These are phyloP conservation scores for Rugosomyces carneus DNA, from an alignment of 1,284 basidiomycete genomes.

Conservation along the genomic window DNA sequence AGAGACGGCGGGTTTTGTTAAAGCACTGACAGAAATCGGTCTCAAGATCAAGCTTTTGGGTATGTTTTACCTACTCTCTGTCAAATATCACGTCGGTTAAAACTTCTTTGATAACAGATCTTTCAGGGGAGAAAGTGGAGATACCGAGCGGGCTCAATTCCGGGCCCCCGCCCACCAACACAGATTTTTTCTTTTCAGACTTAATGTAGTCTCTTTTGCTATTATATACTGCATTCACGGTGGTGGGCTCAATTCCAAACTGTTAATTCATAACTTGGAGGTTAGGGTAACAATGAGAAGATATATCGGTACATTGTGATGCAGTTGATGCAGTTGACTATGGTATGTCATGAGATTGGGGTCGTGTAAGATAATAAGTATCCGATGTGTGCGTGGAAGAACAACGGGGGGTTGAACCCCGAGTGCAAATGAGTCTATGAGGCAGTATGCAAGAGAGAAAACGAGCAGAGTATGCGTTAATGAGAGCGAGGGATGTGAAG, in stretches of 20 bases:
- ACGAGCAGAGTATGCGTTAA: constrained; percentile 6
- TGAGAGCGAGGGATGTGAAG: constrained; percentile 3
- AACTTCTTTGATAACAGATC: constrained; percentile 43
- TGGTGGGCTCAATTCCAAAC: neutral
- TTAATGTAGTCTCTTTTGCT: constrained; percentile 26
- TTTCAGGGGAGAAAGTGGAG: constrained; percentile 89
- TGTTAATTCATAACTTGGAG: neutral
- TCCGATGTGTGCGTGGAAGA: constrained; percentile 26
- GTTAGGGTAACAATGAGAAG: neutral
- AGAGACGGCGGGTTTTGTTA: constrained; percentile 82
- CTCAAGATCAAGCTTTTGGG: constrained; percentile 89
- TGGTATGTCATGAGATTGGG: constrained; percentile 15
- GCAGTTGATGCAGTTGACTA: constrained; percentile 22
- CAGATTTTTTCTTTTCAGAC: constrained; percentile 85
- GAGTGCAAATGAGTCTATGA: constrained; percentile 2
- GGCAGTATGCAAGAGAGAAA: constrained; percentile 11
- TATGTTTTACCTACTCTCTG: constrained; percentile 30
- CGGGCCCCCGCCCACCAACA: constrained; percentile 70
- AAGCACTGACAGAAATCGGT: constrained; percentile 87
- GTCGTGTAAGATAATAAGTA: constrained; percentile 20
- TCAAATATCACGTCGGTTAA: constrained; percentile 6
- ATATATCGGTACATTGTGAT: constrained; percentile 18
- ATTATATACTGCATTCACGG: neutral
- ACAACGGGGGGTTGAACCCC: constrained; percentile 75
- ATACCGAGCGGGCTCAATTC: constrained; percentile 73